phyloP scores from a whole-genome alignment of 768 basidiomycete genomes.

The Tricholoma furcatifolium region DNA sequence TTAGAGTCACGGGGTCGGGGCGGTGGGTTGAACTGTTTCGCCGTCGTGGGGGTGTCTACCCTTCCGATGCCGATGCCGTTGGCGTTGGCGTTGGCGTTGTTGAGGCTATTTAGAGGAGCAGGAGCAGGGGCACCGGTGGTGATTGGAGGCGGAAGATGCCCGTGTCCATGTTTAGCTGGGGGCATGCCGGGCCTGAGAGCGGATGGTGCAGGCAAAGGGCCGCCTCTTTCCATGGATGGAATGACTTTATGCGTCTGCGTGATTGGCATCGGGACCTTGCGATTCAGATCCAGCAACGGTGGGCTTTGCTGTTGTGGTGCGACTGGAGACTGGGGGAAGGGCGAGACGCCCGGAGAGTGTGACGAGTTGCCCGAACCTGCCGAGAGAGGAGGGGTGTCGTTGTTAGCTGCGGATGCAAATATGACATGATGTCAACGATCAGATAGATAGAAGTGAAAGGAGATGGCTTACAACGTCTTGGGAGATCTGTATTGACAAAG shows the following conservation, averaged over 20 bases:
- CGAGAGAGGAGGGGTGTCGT: slow-evolving; percentile 45
- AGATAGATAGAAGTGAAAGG: neutral
- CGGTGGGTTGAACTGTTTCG: slow-evolving; percentile 4
- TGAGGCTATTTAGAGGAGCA: too few relatives aligned
- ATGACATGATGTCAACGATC: neutral
- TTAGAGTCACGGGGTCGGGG: neutral
- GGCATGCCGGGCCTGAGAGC: slow-evolving; percentile 49
- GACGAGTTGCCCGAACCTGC: slow-evolving; percentile 45
- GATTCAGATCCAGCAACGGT: slow-evolving; percentile 15
- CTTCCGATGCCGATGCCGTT: slow-evolving; percentile 11
- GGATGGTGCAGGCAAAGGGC: slow-evolving; percentile 22
- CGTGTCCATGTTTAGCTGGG: slow-evolving; percentile 56
- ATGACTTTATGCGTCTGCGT: slow-evolving; percentile 7
- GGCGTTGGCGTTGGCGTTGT: slow-evolving; percentile 5
- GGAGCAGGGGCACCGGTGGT: slow-evolving; percentile 8
- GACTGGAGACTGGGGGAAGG: slow-evolving; percentile 34
- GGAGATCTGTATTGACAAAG: slow-evolving; percentile 46
- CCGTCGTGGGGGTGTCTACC: slow-evolving; percentile 18
- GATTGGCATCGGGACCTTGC: neutral
- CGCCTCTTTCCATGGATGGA: slow-evolving; percentile 10
- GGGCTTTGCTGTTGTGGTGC: slow-evolving; percentile 18
- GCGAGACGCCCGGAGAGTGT: slow-evolving; percentile 42
- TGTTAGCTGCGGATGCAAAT: slow-evolving; percentile 22
- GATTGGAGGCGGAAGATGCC: slow-evolving; percentile 32
- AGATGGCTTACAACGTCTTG: slow-evolving; percentile 36